Conservation (phyloP, 164 flowering plant species). For the Umbellularia californica region DNA sequence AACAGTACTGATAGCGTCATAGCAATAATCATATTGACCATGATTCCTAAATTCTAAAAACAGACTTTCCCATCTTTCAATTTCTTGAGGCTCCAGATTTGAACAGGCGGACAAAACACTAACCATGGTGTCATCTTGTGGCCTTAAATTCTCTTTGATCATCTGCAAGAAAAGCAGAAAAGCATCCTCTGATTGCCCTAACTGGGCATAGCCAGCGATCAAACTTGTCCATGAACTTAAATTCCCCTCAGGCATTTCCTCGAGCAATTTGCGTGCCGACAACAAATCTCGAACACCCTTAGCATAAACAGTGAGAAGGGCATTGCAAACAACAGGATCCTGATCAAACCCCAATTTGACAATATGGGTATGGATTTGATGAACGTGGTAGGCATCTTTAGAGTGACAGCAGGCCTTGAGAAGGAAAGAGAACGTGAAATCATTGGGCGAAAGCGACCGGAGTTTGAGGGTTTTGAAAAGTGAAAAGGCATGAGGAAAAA, state of each 20-base stretch:
- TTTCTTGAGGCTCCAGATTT: conserved; percentile 22
- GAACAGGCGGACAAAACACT: conserved; percentile 71
- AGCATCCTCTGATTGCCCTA: conserved; percentile 36
- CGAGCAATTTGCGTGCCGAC: conserved; percentile 45
- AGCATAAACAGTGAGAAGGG: conserved; percentile 40
- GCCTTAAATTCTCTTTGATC: conserved; percentile 38
- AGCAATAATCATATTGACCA: neutral
- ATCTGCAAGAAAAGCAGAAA: conserved; percentile 41
- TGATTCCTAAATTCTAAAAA: conserved; percentile 13
- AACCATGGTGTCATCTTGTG: conserved; percentile 57
- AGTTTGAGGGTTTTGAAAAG: conserved; percentile 28
- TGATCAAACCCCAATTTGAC: conserved; percentile 37
- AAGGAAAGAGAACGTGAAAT: conserved; percentile 52
- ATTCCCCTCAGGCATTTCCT: conserved; percentile 46
- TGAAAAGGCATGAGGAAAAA: conserved; percentile 22
- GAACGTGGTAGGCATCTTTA: conserved; percentile 5
- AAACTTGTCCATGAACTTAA: conserved; percentile 50
- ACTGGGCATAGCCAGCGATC: conserved; percentile 53
- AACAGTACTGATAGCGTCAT: conserved; percentile 25
- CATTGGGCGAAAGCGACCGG: conserved; percentile 45
- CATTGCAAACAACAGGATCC: conserved; percentile 46
- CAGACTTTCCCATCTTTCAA: conserved; percentile 42
- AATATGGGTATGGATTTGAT: conserved; percentile 42
- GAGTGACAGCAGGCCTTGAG: conserved; percentile 45
- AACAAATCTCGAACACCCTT: conserved; percentile 38